Evolutionary conservation across 768 basidiomycete species (phyloP), one percentile per base, ranked within the genome.

Genomic region (Amanita rubescens): DNA sequence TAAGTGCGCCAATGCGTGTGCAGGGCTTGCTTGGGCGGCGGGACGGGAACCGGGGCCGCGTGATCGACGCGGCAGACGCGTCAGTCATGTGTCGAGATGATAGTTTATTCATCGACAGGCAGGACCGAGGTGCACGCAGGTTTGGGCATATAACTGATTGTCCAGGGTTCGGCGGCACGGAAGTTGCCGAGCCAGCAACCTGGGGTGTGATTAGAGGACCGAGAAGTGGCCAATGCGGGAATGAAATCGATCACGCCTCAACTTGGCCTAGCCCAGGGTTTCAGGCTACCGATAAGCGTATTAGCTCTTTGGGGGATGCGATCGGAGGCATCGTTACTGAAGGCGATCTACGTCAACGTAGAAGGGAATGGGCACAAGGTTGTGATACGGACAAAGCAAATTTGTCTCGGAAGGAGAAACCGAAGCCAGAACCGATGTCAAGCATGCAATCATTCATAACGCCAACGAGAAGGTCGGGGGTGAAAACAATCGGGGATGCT

Each of bases 1-100:
- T 60, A 51, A 72, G 67, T 59, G 65, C 65, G 17, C 70, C 70
- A 2, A 53, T 50, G 34, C 20, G 51, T 14, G 25, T 44, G 19
- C 20, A 27, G 33, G 14, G 24, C n/a, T 8, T 5, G 24, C n/a
- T 27, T 25, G 19, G 34, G 6, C 15, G 25, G 17, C 20, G n/a
- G 11, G 22, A 33, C 19, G 17, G 33, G 22, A 19, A 17, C 24
- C 8, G 7, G 19, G 24, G 17, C 14, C 27, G 46, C 30, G n/a
- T 30, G 10, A 30, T 10, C 43, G 48, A 38, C n/a, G n/a, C 20
- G 12, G 10, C 24, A 15, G 14, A 15, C n/a, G 38, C 41, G 20
- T 27, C 37, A 41, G 32, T 35, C 34, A 35, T 34, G 33, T 37
- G 22, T 11, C 34, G 34, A 15, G 22, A 25, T 46, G 27, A 30